Base-by-base conservation (phyloP, 202 grass and related monocot genomes). In the Schoenoplectus tabernaemontani region DNA sequence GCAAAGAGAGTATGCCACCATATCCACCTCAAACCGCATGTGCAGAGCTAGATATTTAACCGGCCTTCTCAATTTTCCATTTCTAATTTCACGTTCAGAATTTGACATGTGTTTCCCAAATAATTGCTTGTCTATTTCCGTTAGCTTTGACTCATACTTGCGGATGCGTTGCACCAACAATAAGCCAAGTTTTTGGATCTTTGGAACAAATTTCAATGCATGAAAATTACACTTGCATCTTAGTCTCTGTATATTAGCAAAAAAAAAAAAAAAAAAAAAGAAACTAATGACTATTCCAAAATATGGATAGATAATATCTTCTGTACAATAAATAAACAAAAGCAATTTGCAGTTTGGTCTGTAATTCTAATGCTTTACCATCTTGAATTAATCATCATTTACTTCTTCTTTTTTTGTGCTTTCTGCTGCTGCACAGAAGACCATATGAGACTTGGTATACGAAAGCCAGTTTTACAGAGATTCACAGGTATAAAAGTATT, bases 141-240 rank as follows among this genome's bases (percentile, higher is more conserved):
- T 92, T 80, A 87, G 77, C 82, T 86, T 88, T 71, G 83, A 56
- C 54, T 79, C 67, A 33, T 87, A 77, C 0, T 76, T 82, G 12
- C 91, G 91, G 72, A 98, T 93, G 19, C 95, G 88, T 73, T 85
- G 89, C n/a, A 98, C 87, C 74, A 98, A 70, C 72, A 92, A 70
- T 34, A 91, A 92, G 24, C 91, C 95, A 17, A 84, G 79, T 64
- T 53, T 57, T 81, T 98, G 88, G 78, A 98, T 88, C n/a, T 77
- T 75, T 0, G 95, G 86, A 65, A 84, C 83, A 75, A 94, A 98
- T 84, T 94, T 98, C 71, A 98, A 86, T 0, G 95, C 91, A 64
- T 98, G 95, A 81, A 94, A 92, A 81, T 94, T 98, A 79, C 95
- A 98, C 85, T 91, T 89, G 88, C 95, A 98, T 46, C 95, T 87